Evolutionary conservation across 371 early-diverging fungal genomes (phyloP).

Genomic region (Mucor racemosus): DNA sequence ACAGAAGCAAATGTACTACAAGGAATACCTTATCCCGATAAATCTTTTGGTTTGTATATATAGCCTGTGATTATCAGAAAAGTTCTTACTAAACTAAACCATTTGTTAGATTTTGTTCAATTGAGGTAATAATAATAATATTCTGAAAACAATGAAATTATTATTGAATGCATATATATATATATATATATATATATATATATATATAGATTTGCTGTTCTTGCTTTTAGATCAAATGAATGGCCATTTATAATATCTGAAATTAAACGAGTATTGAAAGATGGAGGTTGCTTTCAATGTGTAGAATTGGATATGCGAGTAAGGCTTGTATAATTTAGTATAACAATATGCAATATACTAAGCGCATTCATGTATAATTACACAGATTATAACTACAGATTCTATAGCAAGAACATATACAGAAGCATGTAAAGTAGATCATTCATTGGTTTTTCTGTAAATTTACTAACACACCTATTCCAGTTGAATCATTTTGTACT

Average conservation of each 20-base stretch:
- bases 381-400: constrained; percentile 24
- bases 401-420: constrained; percentile 14
- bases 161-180: neutral
- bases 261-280: constrained; percentile 41
- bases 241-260: constrained; percentile 41
- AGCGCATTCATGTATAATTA: neutral
- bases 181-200: constrained; percentile 11
- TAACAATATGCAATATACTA: neutral
- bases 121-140: constrained; percentile 21
- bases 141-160: neutral
- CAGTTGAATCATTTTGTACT: constrained; percentile 38
- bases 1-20: constrained; percentile 37
- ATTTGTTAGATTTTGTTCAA: constrained; percentile 37
- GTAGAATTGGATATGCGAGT: constrained; percentile 43
- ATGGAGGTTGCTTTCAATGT: constrained; percentile 45
- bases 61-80: neutral
- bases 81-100: neutral
- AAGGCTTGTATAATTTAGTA: neutral
- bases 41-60: constrained; percentile 39
- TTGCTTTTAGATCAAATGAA: constrained; percentile 41
- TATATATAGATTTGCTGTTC: constrained; percentile 31
- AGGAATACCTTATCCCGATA: constrained; percentile 44
- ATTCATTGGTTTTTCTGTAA: neutral
- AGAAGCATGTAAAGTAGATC: constrained; percentile 25
- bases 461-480: neutral